Evolutionary conservation across 257 asterid genomes (phyloP), one percentile per base, ranked within the genome.

Genomic region (Prunella vulgaris): DNA sequence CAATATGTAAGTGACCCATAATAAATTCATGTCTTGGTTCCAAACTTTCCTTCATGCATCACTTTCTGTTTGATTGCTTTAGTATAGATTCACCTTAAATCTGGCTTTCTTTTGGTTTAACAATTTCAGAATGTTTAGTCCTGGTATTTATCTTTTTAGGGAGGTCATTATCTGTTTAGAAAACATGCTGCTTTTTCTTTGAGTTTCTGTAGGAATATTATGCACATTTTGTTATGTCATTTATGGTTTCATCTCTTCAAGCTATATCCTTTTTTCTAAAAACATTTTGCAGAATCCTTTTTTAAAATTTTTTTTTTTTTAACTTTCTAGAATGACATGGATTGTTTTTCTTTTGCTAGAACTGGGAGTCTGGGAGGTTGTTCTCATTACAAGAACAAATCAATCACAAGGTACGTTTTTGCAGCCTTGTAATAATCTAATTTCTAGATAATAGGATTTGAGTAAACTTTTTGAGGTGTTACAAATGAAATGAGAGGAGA

Each of bases 301-400:
- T 18, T 53, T 42, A 42, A 12, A 13, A 10, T 20, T 10, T 69
- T 56, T 44, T 25, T 7, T 69, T 62, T n/a, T 46, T 46, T 46
- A 24, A 68, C 54, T 20, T 14, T 66, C 70, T 57, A 53, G 5
- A 74, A 22, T 70, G 56, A 63, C 66, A 61, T 49, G 69, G 68
- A 69, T 71, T 44, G 70, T 20, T 68, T 69, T 64, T 75, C 57
- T 73, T 63, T 72, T 67, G 76, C 77, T 72, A 93, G 99, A 75
- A 88, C 75, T 86, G 92, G 96, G 97, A 82, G 84, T 69, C 60
- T 2, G 93, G 87, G 76, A 84, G 80, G 86, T 51, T 93, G 84
- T 93, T 90, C 77, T 93, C 99, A 40, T 76, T 93, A 76, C 90
- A 93, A 80, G 99, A 90, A 77, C 97, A 93, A 79, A 82, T 86